phyloP scores from a whole-genome alignment of 352 stramenopile genomes.

The Halophytophthora polymorphica region DNA sequence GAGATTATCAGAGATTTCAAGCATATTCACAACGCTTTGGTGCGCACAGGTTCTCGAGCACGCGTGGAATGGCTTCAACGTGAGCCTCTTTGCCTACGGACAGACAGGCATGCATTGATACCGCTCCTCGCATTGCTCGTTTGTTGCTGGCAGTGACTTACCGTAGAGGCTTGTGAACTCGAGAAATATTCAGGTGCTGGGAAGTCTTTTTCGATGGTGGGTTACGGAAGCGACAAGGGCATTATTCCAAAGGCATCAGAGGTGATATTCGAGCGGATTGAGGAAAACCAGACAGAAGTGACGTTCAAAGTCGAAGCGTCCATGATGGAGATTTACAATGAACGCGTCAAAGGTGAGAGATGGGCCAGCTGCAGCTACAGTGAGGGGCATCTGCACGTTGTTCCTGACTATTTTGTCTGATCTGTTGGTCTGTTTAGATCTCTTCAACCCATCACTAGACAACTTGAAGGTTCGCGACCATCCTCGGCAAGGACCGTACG shows the following conservation, averaged over 20 bases:
- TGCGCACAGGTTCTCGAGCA: conserved; percentile 70
- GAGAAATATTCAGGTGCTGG: conserved; percentile 38
- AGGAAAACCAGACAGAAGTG: conserved; percentile 34
- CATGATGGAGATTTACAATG: conserved; percentile 92
- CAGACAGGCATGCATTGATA: conserved; percentile 50
- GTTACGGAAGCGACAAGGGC: conserved; percentile 74
- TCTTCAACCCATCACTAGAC: conserved; percentile 81
- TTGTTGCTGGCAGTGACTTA: background rate
- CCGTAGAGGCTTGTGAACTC: background rate
- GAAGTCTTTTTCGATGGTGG: conserved; percentile 88
- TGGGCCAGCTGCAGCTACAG: background rate
- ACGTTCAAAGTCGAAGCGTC: conserved; percentile 85
- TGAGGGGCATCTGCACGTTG: background rate
- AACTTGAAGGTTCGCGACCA: conserved; percentile 90
- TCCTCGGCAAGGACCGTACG: conserved; percentile 80
- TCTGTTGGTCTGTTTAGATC: conserved; percentile 29
- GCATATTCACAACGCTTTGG: background rate
- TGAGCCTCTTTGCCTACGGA: conserved; percentile 85
- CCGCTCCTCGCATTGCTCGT: background rate
- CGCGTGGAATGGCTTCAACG: conserved; percentile 89
- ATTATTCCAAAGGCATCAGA: conserved; percentile 82
- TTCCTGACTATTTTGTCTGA: conserved; percentile 1
- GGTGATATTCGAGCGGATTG: conserved; percentile 84
- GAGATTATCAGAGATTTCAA: background rate
- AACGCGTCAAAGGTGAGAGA: conserved; percentile 72